These are phyloP conservation scores for Xylaria sp. DNA, from an alignment of 2,329 filamentous ascomycete species.

Conservation along the genomic window DNA sequence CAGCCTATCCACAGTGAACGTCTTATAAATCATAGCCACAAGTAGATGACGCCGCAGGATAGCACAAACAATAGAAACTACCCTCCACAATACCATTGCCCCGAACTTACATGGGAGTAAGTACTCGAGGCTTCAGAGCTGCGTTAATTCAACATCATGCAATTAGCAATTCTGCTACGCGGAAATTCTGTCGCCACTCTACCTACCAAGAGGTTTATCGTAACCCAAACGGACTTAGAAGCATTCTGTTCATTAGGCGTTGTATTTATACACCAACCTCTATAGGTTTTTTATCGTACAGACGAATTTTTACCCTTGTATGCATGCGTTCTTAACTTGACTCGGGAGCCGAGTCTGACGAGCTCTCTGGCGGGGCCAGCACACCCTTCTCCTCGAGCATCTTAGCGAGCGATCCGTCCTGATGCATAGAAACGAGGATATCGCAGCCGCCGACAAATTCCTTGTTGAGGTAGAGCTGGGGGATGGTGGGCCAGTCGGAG, in stretches of 20 bases:
- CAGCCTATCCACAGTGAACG: conserved; percentile 62
- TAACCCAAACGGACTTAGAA: not conserved
- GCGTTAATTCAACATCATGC: not conserved
- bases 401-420: conserved; percentile 92
- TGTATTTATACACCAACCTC: conserved; percentile 38
- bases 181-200: not conserved
- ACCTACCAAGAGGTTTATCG: not conserved
- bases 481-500: conserved; percentile 98
- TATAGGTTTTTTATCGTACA: conserved; percentile 36
- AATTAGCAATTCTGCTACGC: not conserved
- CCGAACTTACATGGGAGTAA: not conserved
- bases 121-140: not conserved
- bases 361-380: conserved; percentile 69
- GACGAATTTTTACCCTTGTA: conserved; percentile 13
- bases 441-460: conserved; percentile 99
- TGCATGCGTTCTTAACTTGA: conserved; percentile 23
- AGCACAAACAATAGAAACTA: not conserved
- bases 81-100: not conserved
- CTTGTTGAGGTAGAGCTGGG: conserved; percentile 93
- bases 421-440: conserved; percentile 96
- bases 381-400: conserved; percentile 91
- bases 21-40: not conserved
- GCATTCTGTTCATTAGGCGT: conserved; percentile 26
- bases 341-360: conserved; percentile 44
- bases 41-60: not conserved